Percentiles rank a stretch among this genome's conserved stretches.
Conservation (phyloP, 73 alveolate genomes). For the Halteria grandinella region DNA sequence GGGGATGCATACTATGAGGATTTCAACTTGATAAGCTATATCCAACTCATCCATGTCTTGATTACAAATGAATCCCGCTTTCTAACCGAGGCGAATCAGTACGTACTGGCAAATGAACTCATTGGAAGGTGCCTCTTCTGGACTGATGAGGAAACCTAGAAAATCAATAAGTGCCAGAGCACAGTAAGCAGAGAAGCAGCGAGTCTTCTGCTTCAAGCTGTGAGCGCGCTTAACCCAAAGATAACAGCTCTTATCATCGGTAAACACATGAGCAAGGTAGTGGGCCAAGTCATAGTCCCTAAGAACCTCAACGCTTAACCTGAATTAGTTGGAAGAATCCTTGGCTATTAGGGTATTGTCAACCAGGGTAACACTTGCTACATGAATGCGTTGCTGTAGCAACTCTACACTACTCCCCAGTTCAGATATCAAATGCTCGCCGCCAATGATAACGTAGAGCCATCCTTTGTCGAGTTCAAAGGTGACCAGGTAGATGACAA, state of each 20-base stretch:
- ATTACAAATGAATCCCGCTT: background rate
- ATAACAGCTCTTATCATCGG: background rate
- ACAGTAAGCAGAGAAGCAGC: slow-evolving; percentile 26
- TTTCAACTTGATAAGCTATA: slow-evolving; percentile 1
- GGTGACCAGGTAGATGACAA: slow-evolving; percentile 64
- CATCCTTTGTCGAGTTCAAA: background rate
- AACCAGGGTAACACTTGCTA: slow-evolving; percentile 82
- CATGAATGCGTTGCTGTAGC: slow-evolving; percentile 78
- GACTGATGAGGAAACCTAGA: background rate
- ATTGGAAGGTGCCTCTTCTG: slow-evolving; percentile 22
- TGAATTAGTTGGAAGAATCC: slow-evolving; percentile 72
- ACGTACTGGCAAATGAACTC: background rate
- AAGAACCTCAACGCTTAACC: slow-evolving; percentile 46
- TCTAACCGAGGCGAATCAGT: background rate
- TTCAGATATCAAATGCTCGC: slow-evolving; percentile 72
- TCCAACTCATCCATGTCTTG: background rate
- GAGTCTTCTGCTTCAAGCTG: background rate
- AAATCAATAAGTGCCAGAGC: slow-evolving; percentile 13
- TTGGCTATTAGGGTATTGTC: slow-evolving; percentile 69
- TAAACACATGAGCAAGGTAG: background rate
- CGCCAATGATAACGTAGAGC: slow-evolving; percentile 68
- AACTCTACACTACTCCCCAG: slow-evolving; percentile 77
- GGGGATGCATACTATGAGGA: slow-evolving; percentile 15
- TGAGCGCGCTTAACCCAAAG: background rate
- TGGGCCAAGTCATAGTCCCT: slow-evolving; percentile 35